Evolutionary conservation across 371 early-diverging fungal genomes (phyloP).

Genomic region (Polyrhizophydium stewartii): DNA sequence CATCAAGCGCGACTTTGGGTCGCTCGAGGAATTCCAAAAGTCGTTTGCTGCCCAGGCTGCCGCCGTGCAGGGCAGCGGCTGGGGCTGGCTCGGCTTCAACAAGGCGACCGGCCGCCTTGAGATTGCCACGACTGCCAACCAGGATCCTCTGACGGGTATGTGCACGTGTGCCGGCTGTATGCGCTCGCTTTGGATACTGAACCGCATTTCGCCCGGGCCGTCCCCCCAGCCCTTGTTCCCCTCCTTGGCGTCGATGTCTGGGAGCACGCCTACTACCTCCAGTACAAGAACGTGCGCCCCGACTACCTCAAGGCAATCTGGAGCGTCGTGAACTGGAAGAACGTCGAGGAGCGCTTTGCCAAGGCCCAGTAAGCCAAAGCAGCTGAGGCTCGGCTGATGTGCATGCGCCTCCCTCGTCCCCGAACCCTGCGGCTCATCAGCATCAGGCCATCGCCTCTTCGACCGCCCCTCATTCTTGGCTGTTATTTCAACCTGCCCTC

Average conservation of each 20-base stretch:
- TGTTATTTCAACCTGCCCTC: too few species aligned
- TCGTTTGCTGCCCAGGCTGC: constrained; percentile 80
- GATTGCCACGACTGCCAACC: constrained; percentile 90
- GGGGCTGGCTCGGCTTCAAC: constrained; percentile 97
- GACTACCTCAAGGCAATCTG: constrained; percentile 95
- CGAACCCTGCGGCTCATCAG: too few species aligned
- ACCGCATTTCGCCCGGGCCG: too few species aligned
- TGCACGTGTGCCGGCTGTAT: constrained; percentile 1
- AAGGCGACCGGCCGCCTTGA: constrained; percentile 70
- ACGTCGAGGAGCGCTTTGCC: constrained; percentile 70
- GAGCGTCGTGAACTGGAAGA: constrained; percentile 98
- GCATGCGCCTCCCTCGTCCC: too few species aligned
- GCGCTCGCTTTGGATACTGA: constrained; percentile 14
- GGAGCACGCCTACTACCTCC: constrained; percentile 98
- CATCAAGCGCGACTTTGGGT: constrained; percentile 83
- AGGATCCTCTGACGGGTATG: constrained; percentile 76
- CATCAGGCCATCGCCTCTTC: too few species aligned
- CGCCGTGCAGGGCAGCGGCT: constrained; percentile 91
- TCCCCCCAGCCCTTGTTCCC: constrained; percentile 60
- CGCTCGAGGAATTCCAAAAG: constrained; percentile 75
- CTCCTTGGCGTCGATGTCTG: constrained; percentile 96
- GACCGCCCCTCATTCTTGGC: too few species aligned
- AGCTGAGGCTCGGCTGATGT: too few species aligned
- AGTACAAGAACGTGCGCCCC: constrained; percentile 95
- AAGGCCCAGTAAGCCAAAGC: background rate